Evolutionary conservation across 1,139 yeast genomes (phyloP).

Genomic region (Pichia sp.): DNA sequence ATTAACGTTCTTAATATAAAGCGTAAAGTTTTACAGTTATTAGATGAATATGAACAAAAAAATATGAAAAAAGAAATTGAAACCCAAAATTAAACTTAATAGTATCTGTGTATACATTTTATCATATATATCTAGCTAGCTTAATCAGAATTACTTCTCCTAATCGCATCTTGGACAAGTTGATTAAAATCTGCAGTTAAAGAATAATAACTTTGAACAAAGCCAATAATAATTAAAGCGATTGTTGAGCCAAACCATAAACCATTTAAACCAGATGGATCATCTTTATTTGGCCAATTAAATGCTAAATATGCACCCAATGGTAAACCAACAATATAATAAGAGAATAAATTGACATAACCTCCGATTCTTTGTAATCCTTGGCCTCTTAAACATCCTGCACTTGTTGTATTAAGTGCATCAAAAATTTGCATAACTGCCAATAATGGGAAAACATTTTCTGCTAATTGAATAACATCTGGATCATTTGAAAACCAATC

Average conservation of each 20-base stretch:
- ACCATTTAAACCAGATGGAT: conserved; percentile 36
- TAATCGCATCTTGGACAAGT: conserved; percentile 42
- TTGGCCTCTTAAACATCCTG: conserved; percentile 56
- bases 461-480: conserved; percentile 37
- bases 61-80: background rate
- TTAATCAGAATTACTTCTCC: conserved; percentile 30
- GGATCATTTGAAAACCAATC: conserved; percentile 29
- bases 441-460: conserved; percentile 44
- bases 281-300: conserved; percentile 30
- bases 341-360: conserved; percentile 45
- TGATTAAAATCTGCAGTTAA: conserved; percentile 49
- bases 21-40: conserved; percentile 5
- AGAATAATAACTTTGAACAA: conserved; percentile 46
- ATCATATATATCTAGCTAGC: background rate
- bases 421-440: conserved; percentile 53
- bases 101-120: background rate
- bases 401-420: conserved; percentile 52
- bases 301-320: conserved; percentile 44
- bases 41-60: conserved; percentile 2
- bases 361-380: conserved; percentile 57
- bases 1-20: conserved; percentile 13
- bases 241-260: conserved; percentile 50
- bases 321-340: conserved; percentile 50
- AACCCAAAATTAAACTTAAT: background rate
- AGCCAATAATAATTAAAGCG: conserved; percentile 47